These are phyloP conservation scores for Suhomyces faveliae DNA, from an alignment of 805 yeast species.

Conservation along the genomic window DNA sequence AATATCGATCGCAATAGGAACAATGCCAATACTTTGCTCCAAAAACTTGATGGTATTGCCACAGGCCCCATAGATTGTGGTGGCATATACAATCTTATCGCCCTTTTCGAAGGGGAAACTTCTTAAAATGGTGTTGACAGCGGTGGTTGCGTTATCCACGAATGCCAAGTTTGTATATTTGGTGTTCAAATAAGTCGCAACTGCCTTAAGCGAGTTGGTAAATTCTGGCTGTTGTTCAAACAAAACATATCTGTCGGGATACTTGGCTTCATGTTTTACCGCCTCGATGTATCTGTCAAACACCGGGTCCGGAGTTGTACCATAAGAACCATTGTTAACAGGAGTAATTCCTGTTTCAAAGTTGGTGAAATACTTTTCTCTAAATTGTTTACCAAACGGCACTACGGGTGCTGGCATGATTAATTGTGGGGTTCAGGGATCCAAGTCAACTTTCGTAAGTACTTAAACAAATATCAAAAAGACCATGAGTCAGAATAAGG, in stretches of 20 bases:
- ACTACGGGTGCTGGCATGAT: background rate
- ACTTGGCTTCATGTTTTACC: slow-evolving; percentile 23
- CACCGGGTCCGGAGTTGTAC: slow-evolving; percentile 52
- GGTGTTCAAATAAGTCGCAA: slow-evolving; percentile 45
- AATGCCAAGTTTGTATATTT: slow-evolving; percentile 50
- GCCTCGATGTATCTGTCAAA: slow-evolving; percentile 32
- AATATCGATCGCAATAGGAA: slow-evolving; percentile 16
- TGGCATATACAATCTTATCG: slow-evolving; percentile 50
- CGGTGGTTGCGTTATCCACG: slow-evolving; percentile 60
- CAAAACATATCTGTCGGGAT: slow-evolving; percentile 49
- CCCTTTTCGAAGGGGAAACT: slow-evolving; percentile 50
- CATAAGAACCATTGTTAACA: slow-evolving; percentile 67
- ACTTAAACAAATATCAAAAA: no score
- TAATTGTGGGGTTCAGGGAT: background rate
- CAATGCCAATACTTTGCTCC: slow-evolving; percentile 26
- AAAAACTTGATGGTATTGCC: slow-evolving; percentile 48
- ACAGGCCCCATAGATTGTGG: slow-evolving; percentile 56
- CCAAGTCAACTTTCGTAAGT: background rate
- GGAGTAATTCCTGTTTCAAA: slow-evolving; percentile 41
- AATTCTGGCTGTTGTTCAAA: slow-evolving; percentile 26
- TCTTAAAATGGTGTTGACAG: slow-evolving; percentile 55
- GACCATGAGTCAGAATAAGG: no score
- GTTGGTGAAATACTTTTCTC: slow-evolving; percentile 44
- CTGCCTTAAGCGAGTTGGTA: slow-evolving; percentile 31
- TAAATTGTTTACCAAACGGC: slow-evolving; percentile 51